These are phyloP conservation scores for Jaenimonas drosophilae DNA, from an alignment of 208 protist genomes.

Conservation along the genomic window DNA sequence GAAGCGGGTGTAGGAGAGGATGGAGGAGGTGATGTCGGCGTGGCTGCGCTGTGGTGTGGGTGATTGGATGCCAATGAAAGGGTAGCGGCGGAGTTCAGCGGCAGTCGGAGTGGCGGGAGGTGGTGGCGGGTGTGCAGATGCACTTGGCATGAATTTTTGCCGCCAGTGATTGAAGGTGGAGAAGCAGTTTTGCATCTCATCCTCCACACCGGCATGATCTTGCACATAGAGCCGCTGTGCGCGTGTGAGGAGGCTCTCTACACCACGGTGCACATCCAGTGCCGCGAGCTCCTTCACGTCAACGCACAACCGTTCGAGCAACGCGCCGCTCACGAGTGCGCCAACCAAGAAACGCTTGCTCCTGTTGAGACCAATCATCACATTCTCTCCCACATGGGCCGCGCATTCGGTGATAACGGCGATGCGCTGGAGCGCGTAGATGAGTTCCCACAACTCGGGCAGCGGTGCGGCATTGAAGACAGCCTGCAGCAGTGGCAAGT, in stretches of 20 bases:
- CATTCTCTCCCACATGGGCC: conserved; percentile 36
- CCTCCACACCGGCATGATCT: conserved; percentile 27
- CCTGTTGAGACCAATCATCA: conserved; percentile 42
- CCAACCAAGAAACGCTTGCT: conserved; percentile 55
- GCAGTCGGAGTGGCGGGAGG: too few relatives aligned
- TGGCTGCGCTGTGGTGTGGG: too few relatives aligned
- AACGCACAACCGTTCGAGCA: conserved; percentile 20
- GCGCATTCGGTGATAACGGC: conserved; percentile 22
- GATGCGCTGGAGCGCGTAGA: conserved; percentile 23
- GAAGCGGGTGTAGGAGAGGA: conserved; percentile 35
- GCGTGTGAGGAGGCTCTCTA: conserved; percentile 22
- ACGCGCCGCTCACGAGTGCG: conserved; percentile 24
- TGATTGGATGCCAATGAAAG: too few relatives aligned
- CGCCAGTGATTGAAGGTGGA: conserved; percentile 8
- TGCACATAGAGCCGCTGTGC: conserved; percentile 32
- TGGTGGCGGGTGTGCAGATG: too few relatives aligned
- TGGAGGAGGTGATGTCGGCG: too few relatives aligned
- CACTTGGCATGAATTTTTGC: too few relatives aligned
- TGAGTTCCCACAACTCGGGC: conserved; percentile 14
- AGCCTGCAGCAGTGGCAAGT: conserved; percentile 19
- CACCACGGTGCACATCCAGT: conserved; percentile 21
- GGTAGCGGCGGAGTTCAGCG: too few relatives aligned
- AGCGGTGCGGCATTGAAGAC: conserved; percentile 5
- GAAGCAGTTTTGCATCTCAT: conserved; percentile 28
- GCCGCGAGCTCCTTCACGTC: conserved; percentile 27